phyloP scores from a whole-genome alignment of 2,329 filamentous ascomycete genomes.

The Tolypocladium amazonense region DNA sequence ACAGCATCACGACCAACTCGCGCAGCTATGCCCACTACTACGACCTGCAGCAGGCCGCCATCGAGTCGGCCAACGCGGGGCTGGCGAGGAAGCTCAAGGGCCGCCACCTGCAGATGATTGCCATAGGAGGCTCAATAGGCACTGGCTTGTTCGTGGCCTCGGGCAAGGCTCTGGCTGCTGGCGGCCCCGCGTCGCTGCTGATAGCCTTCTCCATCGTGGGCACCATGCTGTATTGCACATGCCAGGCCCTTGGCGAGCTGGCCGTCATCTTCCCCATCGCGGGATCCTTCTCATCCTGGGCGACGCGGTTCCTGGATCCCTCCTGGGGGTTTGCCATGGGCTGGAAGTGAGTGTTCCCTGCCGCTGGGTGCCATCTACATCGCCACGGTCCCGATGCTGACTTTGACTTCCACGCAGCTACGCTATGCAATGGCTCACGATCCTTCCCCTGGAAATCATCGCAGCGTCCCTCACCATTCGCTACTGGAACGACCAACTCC shows the following conservation, averaged over 20 bases:
- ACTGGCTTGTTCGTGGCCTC: conserved; percentile 84
- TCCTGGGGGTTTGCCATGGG: conserved; percentile 95
- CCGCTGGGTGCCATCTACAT: too few relatives aligned
- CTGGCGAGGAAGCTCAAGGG: conserved; percentile 70
- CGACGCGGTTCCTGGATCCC: conserved; percentile 83
- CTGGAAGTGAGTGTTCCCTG: conserved; percentile 57
- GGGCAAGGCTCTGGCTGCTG: conserved; percentile 56
- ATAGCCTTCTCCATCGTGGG: conserved; percentile 74
- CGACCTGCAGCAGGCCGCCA: conserved; percentile 46
- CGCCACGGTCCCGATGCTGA: neutral
- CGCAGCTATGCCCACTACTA: conserved; percentile 35
- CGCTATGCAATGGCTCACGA: conserved; percentile 76
- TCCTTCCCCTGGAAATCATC: conserved; percentile 77
- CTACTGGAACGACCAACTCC: conserved; percentile 60
- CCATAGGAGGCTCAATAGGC: conserved; percentile 86
- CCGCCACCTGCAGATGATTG: conserved; percentile 93
- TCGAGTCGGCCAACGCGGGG: conserved; percentile 66
- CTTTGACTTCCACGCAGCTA: conserved; percentile 41
- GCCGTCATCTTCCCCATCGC: conserved; percentile 84
- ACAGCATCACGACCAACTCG: conserved; percentile 9
- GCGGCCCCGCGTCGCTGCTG: conserved; percentile 68
- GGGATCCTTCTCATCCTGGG: conserved; percentile 86
- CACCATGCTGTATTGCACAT: conserved; percentile 81
- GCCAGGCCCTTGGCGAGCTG: conserved; percentile 85
- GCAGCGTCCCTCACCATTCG: conserved; percentile 75